phyloP scores from a whole-genome alignment of 208 protist species.

The Trypanosoma conorhini region DNA sequence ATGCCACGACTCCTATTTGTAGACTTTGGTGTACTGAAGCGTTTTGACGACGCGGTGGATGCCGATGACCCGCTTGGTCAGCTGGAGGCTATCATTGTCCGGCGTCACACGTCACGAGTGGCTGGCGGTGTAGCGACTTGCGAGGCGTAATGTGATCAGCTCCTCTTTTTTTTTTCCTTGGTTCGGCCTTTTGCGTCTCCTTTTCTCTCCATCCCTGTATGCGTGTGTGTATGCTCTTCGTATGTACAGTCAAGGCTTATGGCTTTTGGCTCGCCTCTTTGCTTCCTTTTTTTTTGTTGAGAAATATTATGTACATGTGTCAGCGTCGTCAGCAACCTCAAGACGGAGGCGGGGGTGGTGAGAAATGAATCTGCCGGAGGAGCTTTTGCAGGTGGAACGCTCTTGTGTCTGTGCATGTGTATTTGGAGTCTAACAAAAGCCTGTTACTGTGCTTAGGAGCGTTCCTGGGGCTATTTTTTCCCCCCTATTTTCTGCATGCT shows the following conservation, averaged over 20 bases:
- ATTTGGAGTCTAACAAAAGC: background rate
- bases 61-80: constrained; percentile 40
- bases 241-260: background rate
- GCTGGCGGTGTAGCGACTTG: background rate
- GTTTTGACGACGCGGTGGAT: constrained; percentile 47
- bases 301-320: background rate
- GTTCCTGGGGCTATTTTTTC: background rate
- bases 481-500: background rate
- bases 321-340: background rate
- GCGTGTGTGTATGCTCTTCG: constrained; percentile 8
- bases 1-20: constrained; percentile 48
- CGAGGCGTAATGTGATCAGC: background rate
- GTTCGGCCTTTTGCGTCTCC: no score
- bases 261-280: background rate
- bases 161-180: constrained; percentile 20
- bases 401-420: background rate
- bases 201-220: no score
- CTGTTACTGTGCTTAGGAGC: background rate
- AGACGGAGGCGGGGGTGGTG: background rate
- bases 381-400: no score
- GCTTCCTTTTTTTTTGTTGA: constrained; percentile 1
- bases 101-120: constrained; percentile 33
- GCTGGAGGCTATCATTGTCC: constrained; percentile 48
- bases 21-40: constrained; percentile 63
- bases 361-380: background rate